Percentiles rank a stretch among this genome's conserved stretches.
These are phyloP conservation scores for Acanthamoeba rhysodes DNA, from an alignment of 208 protist genomes.

Conservation along the genomic window DNA sequence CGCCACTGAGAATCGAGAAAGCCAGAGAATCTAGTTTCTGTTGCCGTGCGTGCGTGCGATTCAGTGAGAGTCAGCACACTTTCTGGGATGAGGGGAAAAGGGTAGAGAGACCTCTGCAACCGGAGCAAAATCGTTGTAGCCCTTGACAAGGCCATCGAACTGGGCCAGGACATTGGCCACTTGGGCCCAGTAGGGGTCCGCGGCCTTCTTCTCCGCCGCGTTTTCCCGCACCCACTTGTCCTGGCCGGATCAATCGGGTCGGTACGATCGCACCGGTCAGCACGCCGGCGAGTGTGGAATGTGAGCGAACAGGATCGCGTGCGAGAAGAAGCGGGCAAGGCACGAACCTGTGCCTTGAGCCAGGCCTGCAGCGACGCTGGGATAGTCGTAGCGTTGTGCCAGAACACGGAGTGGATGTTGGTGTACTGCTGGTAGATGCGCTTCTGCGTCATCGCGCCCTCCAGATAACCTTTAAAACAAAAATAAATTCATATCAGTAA, in stretches of 20 bases:
- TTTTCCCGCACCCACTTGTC: neutral
- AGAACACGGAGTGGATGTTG: conserved; percentile 46
- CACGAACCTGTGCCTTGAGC: neutral
- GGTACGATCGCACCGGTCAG: neutral
- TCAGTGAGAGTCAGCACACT: neutral
- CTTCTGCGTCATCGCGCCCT: conserved; percentile 54
- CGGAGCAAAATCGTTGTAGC: conserved; percentile 32
- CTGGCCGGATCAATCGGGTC: neutral
- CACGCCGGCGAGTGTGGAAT: neutral
- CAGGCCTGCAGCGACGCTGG: neutral
- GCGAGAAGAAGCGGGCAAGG: neutral
- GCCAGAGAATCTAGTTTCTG: conserved; percentile 4
- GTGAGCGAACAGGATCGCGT: neutral
- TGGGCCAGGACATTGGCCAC: neutral
- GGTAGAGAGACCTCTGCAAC: neutral
- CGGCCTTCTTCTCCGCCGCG: neutral
- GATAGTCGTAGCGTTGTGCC: neutral
- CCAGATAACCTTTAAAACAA: neutral
- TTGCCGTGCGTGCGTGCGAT: too few relatives aligned
- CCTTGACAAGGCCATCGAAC: conserved; percentile 11
- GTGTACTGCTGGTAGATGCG: conserved; percentile 49
- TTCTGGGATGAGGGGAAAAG: neutral
- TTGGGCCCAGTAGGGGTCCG: neutral
- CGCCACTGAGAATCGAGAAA: neutral
- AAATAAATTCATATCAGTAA: neutral